Evolutionary conservation across 2,329 filamentous ascomycete species (phyloP).

Genomic region (Paecilomyces sp.): DNA sequence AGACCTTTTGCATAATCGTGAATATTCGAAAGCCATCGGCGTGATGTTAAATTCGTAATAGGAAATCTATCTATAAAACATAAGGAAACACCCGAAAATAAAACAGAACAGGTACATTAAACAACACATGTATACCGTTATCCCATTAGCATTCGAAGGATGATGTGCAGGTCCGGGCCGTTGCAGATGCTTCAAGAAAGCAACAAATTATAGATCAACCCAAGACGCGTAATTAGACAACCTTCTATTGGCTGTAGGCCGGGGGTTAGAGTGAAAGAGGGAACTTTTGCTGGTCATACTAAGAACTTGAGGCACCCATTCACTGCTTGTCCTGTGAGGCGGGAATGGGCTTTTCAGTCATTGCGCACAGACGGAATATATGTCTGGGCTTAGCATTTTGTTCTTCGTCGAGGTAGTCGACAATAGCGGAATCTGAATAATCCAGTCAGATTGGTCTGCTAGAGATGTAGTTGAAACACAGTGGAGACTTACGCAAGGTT

Average conservation of each 20-base stretch:
- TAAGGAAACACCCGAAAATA: background rate
- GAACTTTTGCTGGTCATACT: too few relatives aligned
- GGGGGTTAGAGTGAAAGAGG: too few relatives aligned
- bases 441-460: background rate
- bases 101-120: background rate
- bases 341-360: slow-evolving; percentile 45
- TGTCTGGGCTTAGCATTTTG: slow-evolving; percentile 40
- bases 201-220: background rate
- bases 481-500: slow-evolving; percentile 35
- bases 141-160: background rate
- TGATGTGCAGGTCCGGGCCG: background rate
- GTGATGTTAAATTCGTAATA: background rate
- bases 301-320: background rate
- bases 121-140: background rate
- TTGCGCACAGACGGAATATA: slow-evolving; percentile 44
- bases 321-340: slow-evolving; percentile 24
- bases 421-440: slow-evolving; percentile 40
- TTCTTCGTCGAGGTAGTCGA: slow-evolving; percentile 43
- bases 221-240: background rate
- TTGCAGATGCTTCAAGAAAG: background rate
- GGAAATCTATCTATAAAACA: background rate
- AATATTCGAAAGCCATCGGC: background rate
- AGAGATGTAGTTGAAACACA: background rate
- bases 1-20: too few relatives aligned
- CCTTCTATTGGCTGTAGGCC: background rate